Conservation (phyloP, 1,284 basidiomycete genomes). For the Hypsizygus ulmarius region DNA sequence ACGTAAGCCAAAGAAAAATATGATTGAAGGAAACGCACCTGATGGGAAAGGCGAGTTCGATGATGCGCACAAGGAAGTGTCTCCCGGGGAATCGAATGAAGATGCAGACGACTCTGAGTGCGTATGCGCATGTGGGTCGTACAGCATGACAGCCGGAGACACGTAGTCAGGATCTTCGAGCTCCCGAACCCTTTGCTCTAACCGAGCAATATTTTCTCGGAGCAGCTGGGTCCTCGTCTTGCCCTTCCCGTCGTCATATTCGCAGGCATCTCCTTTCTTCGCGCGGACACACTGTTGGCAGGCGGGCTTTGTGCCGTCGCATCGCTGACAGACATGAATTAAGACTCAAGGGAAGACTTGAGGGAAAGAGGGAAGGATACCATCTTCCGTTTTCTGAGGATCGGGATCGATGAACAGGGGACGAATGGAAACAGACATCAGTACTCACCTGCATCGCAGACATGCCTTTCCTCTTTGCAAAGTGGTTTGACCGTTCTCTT, state of each 20-base stretch:
- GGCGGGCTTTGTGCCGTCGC: slow-evolving; percentile 56
- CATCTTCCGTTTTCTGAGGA: slow-evolving; percentile 72
- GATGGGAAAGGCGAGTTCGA: slow-evolving; percentile 64
- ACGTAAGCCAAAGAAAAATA: not conserved
- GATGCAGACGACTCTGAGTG: slow-evolving; percentile 63
- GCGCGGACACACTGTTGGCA: slow-evolving; percentile 61
- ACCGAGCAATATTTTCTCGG: slow-evolving; percentile 54
- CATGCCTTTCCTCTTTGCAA: slow-evolving; percentile 64
- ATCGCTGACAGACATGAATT: slow-evolving; percentile 40
- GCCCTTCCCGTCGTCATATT: slow-evolving; percentile 64
- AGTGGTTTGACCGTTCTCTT: slow-evolving; percentile 35
- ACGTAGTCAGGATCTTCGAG: slow-evolving; percentile 60
- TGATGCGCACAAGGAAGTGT: slow-evolving; percentile 54
- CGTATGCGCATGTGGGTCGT: slow-evolving; percentile 50
- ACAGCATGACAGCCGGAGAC: slow-evolving; percentile 48
- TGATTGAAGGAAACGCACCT: slow-evolving; percentile 33
- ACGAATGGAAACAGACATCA: not conserved
- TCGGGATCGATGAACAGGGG: not conserved
- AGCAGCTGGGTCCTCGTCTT: slow-evolving; percentile 62
- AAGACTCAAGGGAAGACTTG: slow-evolving; percentile 8
- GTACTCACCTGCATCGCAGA: slow-evolving; percentile 57
- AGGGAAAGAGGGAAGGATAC: slow-evolving; percentile 35
- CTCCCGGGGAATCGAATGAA: slow-evolving; percentile 59
- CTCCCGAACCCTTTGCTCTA: slow-evolving; percentile 55
- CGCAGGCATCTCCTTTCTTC: slow-evolving; percentile 56